Conservation (phyloP, 2,329 filamentous ascomycete genomes). For the Exserohilum rostratum region DNA sequence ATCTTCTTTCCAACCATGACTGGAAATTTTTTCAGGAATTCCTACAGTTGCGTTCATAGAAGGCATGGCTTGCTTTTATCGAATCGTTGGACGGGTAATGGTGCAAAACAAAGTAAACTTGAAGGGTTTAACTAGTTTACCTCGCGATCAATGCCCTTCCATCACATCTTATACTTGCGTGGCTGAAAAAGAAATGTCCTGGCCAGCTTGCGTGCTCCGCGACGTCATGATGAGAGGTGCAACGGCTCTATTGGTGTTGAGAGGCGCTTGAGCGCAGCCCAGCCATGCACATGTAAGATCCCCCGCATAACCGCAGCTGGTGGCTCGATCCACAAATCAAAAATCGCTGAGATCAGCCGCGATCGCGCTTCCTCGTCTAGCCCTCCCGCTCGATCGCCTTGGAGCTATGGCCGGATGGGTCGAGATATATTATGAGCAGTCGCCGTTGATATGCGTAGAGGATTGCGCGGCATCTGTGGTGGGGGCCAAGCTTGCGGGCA, state of each 20-base stretch:
- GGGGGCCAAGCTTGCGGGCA: too few relatives aligned
- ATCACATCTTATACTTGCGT: background rate
- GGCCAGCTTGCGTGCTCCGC: background rate
- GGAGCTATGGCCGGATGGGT: too few relatives aligned
- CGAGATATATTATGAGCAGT: background rate
- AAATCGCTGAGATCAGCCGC: too few relatives aligned
- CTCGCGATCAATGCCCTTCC: background rate
- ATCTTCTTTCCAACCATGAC: too few relatives aligned
- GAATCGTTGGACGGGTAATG: background rate
- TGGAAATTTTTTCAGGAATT: too few relatives aligned
- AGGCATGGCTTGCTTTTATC: conserved; percentile 2
- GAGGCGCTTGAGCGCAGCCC: conserved; percentile 2
- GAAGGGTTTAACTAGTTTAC: background rate
- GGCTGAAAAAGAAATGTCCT: background rate
- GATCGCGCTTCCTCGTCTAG: too few relatives aligned
- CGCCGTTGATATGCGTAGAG: background rate
- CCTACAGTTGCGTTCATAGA: conserved; percentile 9
- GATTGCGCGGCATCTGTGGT: too few relatives aligned
- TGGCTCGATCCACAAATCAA: too few relatives aligned
- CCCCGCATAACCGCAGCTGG: background rate
- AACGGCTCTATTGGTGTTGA: conserved; percentile 20
- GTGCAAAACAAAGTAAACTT: background rate
- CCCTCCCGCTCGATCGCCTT: too few relatives aligned
- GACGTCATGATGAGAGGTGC: conserved; percentile 28
- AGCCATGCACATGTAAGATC: conserved; percentile 1